Base-by-base conservation (phyloP, 495 filamentous ascomycete genomes). In the Amorphotheca resinae region DNA sequence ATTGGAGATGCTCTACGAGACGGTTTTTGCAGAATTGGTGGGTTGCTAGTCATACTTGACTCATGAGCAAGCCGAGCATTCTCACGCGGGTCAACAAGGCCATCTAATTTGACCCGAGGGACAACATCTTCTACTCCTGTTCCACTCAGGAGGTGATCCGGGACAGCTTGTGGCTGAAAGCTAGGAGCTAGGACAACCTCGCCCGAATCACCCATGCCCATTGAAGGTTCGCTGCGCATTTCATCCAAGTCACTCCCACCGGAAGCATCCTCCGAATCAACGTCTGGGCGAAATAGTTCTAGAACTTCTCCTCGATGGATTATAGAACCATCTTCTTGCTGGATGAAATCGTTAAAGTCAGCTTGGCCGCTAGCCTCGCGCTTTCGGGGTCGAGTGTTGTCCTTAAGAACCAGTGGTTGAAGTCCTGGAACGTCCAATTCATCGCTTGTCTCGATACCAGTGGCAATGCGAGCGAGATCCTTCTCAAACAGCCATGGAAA, bases 401-500 rank as follows among this genome's bases (percentile, higher is more conserved):
- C 39, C 28, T 36, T 50, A 35, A 42, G 20, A 22, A 36, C 22
- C 4, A 50, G 22, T 18, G 40, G 34, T 12, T 33, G 14, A 12
- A 49, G 31, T 17, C 32, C 41, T 16, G 44, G 31, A n/a, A 46
- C 46, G 4, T 49, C 42, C 3, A 48, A 11, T 12, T 42, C 46
- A n/a, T 52, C 49, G 12, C 9, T 34, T 4, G 23, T 12, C 22
- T 48, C 45, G 18, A 46, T 45, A 2, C 51, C 52, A 17, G 63
- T 66, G 16, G 83, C 88, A 46, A 96, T 79, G 25, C 68, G 69
- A 4, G 85, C 83, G 1, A 99, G 69, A 40, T 84, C 66, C 23
- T 72, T 62, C 0, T 72, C 64, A 41, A 96, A 93, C 7, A 96
- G 56, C 93, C 91, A 99, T 0, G 91, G 88, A 52, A 95, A 96